Evolutionary conservation across 371 early-diverging fungal genomes (phyloP), one percentile per base, ranked within the genome.

Genomic region (Ordospora pajunii): DNA sequence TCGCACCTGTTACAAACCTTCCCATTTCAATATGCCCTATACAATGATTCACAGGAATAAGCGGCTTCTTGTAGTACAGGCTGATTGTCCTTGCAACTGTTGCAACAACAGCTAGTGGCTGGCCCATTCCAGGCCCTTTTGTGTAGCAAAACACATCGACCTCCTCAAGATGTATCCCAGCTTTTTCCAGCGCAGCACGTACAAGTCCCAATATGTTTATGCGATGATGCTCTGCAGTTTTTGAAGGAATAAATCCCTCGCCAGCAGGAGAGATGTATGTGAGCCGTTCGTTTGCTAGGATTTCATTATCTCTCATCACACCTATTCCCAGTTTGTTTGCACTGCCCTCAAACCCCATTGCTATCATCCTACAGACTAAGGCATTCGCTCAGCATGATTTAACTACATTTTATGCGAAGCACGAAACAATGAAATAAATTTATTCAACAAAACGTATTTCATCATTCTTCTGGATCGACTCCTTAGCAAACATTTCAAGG

Each of bases 21-120:
- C 99, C 99, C 99, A 99, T 99, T 85, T 99, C 99, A 75, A 99
- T 96, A 84, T 98, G 91, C 87, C 83, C 99, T 70, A 99, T 90
- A 83, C 98, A 97, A 81, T 99, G 99, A 82, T 99, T 99, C 10
- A 96, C 97, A 25, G 91, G 94, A 32, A 97, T 90, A 40, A 99
- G 84, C 21, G 97, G 97, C 70, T 90, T 91, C 21, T 89, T 86
- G 91, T 93, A 94, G 73, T 93, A 84, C 51, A 92, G 87, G 1
- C 94, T 87, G 32, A 99, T 80, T 2, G 96, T 94, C 73, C 98
- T 87, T 0, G 96, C 96, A 11, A 94, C 95, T 22, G 93, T 85
- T 11, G 96, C 97, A 0, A 91, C 92, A 0, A 91, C 89, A 14
- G 88, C 86, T 75, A 99, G 81, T 1, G 96, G 95, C n/a, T 92